Evolutionary conservation across 352 stramenopile species (phyloP).

Genomic region (Blastocystis sp.): DNA sequence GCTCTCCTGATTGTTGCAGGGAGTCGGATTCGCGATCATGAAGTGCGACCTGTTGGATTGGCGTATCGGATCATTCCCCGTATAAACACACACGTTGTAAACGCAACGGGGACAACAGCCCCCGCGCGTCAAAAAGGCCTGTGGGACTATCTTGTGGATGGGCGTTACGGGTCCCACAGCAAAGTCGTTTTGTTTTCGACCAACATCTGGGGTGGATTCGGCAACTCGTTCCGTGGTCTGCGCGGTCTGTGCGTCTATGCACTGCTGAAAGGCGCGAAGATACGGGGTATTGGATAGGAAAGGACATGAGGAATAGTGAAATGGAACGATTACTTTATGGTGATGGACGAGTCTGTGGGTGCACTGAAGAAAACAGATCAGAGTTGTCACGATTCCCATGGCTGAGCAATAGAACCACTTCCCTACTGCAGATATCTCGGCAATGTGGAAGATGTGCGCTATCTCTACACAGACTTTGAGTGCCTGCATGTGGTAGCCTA

Average conservation of each 20-base stretch:
- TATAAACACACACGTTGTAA: too few relatives aligned
- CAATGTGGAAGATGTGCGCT: not conserved
- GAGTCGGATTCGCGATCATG: too few relatives aligned
- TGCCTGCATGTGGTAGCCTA: not conserved
- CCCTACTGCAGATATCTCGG: not conserved
- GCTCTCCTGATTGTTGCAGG: too few relatives aligned
- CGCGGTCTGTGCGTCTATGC: not conserved
- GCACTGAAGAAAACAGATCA: not conserved
- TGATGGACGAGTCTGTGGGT: not conserved
- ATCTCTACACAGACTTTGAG: not conserved
- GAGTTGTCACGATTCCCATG: not conserved
- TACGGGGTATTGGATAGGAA: not conserved
- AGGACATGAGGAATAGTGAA: not conserved
- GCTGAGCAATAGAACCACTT: not conserved
- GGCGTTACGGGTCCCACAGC: too few relatives aligned
- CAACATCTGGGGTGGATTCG: slow-evolving; percentile 38
- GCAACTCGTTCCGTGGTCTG: slow-evolving; percentile 17
- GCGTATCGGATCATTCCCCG: too few relatives aligned
- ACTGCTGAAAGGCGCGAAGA: slow-evolving; percentile 15
- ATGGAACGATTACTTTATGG: slow-evolving; percentile 24
- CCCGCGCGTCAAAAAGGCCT: too few relatives aligned
- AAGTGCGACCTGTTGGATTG: too few relatives aligned
- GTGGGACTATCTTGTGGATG: too few relatives aligned
- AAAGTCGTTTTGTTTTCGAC: not conserved
- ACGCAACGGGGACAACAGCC: too few relatives aligned